Evolutionary conservation across 305 asterid genomes (phyloP), one percentile per base, ranked within the genome.

Genomic region (Solanum hybrid): DNA sequence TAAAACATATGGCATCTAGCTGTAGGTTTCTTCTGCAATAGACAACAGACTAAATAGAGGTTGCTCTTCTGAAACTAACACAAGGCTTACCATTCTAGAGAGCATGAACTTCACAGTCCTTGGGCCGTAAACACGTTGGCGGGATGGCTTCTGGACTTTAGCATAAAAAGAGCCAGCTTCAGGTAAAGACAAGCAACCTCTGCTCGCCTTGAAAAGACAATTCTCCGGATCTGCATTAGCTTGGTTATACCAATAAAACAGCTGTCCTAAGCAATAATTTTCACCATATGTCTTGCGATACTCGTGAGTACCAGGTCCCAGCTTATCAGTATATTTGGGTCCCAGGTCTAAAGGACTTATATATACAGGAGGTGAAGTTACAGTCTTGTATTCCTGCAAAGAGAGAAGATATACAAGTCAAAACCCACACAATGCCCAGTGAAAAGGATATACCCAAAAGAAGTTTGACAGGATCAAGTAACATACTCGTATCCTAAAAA

Each of bases 261-360:
- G 94, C 93, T 98, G 99, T 75, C 99, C 99, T 86, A 98, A 91
- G 94, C 99, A 98, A 91, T 98, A 98, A 35, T 94, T 93, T 92
- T 96, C 99, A 2, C 95, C 93, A 82, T 98, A 98, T 24, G 98
- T 97, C 94, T 98, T 98, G 94, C 97, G 89, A 93, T 95, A 98
- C 91, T 98, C 98, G 37, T 97, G 98, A 89, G 93, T 93, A 75
- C 96, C 95, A 3, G 99, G 91, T 27, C 99, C 99, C 94, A 98
- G 91, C 93, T 95, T 97, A 88, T 94, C 95, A 64, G 98, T 96
- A 89, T 91, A 97, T 93, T 95, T 95, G 86, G 99, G 99, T 86
- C 99, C 97, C 35, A 98, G 97, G 93, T 98, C 99, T 51, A 96
- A 98, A 66, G 99, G 98, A 89, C 97, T 98, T 46, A 98, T 98